Evolutionary conservation across 2,329 filamentous ascomycete genomes (phyloP).

Genomic region (Colletotrichum sp.): DNA sequence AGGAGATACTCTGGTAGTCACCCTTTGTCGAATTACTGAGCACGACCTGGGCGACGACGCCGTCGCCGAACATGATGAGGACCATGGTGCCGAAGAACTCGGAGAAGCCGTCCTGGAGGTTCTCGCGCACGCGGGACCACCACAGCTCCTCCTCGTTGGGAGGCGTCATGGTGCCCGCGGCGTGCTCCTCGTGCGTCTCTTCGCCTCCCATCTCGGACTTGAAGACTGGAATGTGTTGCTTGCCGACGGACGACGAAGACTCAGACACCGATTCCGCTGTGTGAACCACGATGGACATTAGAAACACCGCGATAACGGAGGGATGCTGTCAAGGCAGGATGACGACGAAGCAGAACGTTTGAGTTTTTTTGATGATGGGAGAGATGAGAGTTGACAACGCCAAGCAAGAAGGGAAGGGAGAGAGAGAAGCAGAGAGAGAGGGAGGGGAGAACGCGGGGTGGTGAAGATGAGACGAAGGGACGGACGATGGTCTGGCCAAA

Average conservation of each 20-base stretch:
- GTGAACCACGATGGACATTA: conserved; percentile 33
- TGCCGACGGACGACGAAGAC: conserved; percentile 36
- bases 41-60: conserved; percentile 73
- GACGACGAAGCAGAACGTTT: background rate
- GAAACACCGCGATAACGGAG: background rate
- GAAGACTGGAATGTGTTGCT: conserved; percentile 28
- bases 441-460: background rate
- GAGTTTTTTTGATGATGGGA: background rate
- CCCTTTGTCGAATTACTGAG: conserved; percentile 57
- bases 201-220: conserved; percentile 36
- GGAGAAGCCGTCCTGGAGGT: conserved; percentile 63
- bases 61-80: conserved; percentile 72
- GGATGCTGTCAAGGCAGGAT: background rate
- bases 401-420: background rate
- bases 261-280: conserved; percentile 36
- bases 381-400: background rate
- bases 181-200: conserved; percentile 24
- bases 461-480: background rate
- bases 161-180: conserved; percentile 15
- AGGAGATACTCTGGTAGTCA: conserved; percentile 53
- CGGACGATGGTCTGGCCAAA: conserved; percentile 7
- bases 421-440: background rate
- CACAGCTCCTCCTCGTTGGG: conserved; percentile 28
- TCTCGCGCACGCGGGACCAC: conserved; percentile 60
- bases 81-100: conserved; percentile 75